Conservation (phyloP, 176 grass and related monocot species). For the Juncus effusus region DNA sequence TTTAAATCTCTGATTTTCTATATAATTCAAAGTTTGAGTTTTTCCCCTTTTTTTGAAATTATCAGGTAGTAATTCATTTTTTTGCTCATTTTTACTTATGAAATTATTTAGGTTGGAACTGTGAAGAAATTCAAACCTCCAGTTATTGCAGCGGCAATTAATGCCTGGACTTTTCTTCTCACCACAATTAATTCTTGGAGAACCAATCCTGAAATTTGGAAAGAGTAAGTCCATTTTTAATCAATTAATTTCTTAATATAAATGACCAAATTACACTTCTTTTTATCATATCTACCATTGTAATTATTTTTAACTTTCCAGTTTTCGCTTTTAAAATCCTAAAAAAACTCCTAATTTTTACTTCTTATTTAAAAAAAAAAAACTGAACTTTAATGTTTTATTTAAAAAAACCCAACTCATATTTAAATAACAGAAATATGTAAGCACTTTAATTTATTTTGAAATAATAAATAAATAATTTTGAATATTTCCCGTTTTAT, state of each 20-base stretch:
- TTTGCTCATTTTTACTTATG: constrained; percentile 6
- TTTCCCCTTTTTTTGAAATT: no score
- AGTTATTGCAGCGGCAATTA: constrained; percentile 71
- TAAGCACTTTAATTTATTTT: no score
- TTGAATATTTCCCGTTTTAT: no score
- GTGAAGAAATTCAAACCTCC: constrained; percentile 53
- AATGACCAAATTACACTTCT: no score
- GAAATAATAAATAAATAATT: no score
- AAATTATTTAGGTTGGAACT: constrained; percentile 57
- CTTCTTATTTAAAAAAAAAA: neutral
- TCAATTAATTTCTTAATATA: neutral
- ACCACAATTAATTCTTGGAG: constrained; percentile 81
- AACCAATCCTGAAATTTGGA: constrained; percentile 87
- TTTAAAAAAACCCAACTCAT: no score
- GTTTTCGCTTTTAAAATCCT: neutral
- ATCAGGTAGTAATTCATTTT: neutral
- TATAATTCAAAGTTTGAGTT: no score
- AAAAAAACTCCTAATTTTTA: neutral
- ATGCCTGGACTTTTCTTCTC: constrained; percentile 87
- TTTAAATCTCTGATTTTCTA: no score
- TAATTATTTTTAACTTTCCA: neutral
- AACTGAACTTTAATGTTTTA: no score
- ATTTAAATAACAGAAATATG: no score
- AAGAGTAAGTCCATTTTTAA: constrained; percentile 49
- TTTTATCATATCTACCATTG: no score